Evolutionary conservation across 2,329 filamentous ascomycete species (phyloP).

Genomic region (Cyclaneusma minus): DNA sequence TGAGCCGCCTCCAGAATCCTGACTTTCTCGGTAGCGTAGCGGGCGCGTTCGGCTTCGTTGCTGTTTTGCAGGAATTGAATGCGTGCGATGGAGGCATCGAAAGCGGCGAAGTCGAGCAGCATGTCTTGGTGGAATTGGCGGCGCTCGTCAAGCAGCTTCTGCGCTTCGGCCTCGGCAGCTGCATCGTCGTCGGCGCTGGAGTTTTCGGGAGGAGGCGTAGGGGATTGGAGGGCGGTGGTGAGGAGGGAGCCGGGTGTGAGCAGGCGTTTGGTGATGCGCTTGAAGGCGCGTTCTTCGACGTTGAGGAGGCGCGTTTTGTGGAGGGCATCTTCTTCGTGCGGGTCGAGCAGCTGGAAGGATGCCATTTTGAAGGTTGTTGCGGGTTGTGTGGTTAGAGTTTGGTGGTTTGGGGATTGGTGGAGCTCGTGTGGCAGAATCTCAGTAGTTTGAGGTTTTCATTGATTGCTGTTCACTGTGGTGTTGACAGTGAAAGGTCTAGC

Average conservation of each 20-base stretch:
- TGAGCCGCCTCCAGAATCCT: slow-evolving; percentile 68
- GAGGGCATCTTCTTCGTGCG: slow-evolving; percentile 65
- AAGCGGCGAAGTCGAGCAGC: slow-evolving; percentile 73
- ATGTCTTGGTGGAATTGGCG: slow-evolving; percentile 69
- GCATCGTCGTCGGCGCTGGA: slow-evolving; percentile 19
- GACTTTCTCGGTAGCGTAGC: slow-evolving; percentile 68
- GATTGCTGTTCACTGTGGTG: background rate
- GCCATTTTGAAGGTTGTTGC: slow-evolving; percentile 25
- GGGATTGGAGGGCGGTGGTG: slow-evolving; percentile 34
- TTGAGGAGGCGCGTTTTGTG: slow-evolving; percentile 78
- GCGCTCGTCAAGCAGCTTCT: slow-evolving; percentile 37
- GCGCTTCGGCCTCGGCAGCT: slow-evolving; percentile 25
- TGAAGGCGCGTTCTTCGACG: slow-evolving; percentile 86
- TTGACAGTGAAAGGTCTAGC: slow-evolving; percentile 1
- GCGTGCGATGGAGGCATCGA: slow-evolving; percentile 73
- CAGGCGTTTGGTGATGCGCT: slow-evolving; percentile 71
- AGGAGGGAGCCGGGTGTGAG: slow-evolving; percentile 52
- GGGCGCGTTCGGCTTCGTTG: slow-evolving; percentile 68
- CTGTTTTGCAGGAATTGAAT: slow-evolving; percentile 76
- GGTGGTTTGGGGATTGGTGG: slow-evolving; percentile 7
- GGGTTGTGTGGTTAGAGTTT: background rate
- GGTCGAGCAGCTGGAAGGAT: slow-evolving; percentile 53
- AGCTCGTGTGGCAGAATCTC: slow-evolving; percentile 19
- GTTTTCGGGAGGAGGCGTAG: slow-evolving; percentile 54
- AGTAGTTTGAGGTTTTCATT: background rate